A percentile compares a stretch with the other conserved stretches of the same genome.
These are phyloP conservation scores for Candida taoyuanica DNA, from an alignment of 805 yeast species.

Conservation along the genomic window DNA sequence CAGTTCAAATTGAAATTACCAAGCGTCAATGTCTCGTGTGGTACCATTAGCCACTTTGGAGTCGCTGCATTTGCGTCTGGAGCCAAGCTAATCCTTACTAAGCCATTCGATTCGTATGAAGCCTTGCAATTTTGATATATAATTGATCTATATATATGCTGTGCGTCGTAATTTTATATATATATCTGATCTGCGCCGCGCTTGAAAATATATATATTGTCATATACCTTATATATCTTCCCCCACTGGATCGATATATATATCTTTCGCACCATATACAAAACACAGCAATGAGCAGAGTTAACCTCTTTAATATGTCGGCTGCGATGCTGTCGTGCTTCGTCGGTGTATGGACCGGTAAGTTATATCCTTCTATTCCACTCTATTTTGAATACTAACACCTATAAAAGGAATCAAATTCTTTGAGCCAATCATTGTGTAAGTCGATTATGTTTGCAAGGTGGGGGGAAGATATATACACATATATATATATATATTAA, in stretches of 20 bases:
- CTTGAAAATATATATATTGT: too few relatives aligned
- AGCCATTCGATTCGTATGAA: conserved; percentile 27
- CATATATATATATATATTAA: conserved; percentile 4
- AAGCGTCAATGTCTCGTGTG: conserved; percentile 18
- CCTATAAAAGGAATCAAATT: conserved; percentile 47
- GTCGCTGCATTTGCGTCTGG: conserved; percentile 24
- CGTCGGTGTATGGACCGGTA: conserved; percentile 44
- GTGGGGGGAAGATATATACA: neutral
- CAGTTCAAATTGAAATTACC: conserved; percentile 23
- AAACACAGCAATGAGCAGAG: conserved; percentile 20
- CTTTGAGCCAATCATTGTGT: conserved; percentile 71
- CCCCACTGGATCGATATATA: neutral
- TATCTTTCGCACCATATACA: neutral
- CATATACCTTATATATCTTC: too few relatives aligned
- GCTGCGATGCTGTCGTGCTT: conserved; percentile 23
- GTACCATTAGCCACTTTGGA: conserved; percentile 23
- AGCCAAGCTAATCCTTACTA: conserved; percentile 18
- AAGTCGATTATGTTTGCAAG: too few relatives aligned
- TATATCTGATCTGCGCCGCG: too few relatives aligned
- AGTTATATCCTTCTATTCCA: conserved; percentile 5
- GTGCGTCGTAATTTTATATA: too few relatives aligned
- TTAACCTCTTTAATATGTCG: conserved; percentile 27
- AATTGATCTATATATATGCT: neutral
- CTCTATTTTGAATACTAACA: neutral
- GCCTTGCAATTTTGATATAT: conserved; percentile 15